These are phyloP conservation scores for Aspergillus novofumigatus DNA, from an alignment of 2,329 filamentous ascomycete genomes.

Conservation along the genomic window DNA sequence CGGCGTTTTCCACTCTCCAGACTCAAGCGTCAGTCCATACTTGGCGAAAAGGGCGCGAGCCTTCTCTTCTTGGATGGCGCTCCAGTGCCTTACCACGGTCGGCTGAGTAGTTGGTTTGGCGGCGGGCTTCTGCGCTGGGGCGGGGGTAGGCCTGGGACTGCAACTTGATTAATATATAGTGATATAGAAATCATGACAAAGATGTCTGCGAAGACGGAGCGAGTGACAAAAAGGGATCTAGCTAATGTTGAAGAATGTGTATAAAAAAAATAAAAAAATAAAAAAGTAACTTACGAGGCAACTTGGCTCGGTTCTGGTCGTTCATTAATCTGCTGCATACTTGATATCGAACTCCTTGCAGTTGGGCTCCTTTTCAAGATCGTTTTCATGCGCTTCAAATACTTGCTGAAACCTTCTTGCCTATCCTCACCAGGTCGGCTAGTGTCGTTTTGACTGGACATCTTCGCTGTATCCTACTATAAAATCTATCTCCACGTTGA, in stretches of 20 bases:
- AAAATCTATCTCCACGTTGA: neutral
- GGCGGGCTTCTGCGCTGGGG: constrained; percentile 3
- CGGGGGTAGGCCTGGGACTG: constrained; percentile 4
- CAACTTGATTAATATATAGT: neutral
- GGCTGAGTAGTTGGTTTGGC: constrained; percentile 12
- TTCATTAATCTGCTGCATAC: neutral
- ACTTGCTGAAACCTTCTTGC: constrained; percentile 35
- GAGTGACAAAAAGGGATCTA: neutral
- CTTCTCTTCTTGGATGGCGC: constrained; percentile 39
- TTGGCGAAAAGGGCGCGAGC: constrained; percentile 44
- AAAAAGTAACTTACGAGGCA: constrained; percentile 6
- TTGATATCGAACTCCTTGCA: constrained; percentile 13
- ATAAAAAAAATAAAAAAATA: neutral
- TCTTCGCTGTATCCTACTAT: constrained; percentile 5
- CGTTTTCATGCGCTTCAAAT: constrained; percentile 38
- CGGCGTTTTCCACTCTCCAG: constrained; percentile 39
- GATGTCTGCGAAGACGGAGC: neutral
- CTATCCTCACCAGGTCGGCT: constrained; percentile 19
- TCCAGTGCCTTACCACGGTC: constrained; percentile 29
- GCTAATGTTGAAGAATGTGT: neutral
- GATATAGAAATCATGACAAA: neutral
- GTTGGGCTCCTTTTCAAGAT: constrained; percentile 30
- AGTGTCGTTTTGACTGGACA: constrained; percentile 20
- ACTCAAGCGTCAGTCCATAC: constrained; percentile 43
- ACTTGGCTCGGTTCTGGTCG: constrained; percentile 7